Evolutionary conservation across 2,329 filamentous ascomycete species (phyloP), one percentile per base, ranked within the genome.

Genomic region (Xylariales sp.): DNA sequence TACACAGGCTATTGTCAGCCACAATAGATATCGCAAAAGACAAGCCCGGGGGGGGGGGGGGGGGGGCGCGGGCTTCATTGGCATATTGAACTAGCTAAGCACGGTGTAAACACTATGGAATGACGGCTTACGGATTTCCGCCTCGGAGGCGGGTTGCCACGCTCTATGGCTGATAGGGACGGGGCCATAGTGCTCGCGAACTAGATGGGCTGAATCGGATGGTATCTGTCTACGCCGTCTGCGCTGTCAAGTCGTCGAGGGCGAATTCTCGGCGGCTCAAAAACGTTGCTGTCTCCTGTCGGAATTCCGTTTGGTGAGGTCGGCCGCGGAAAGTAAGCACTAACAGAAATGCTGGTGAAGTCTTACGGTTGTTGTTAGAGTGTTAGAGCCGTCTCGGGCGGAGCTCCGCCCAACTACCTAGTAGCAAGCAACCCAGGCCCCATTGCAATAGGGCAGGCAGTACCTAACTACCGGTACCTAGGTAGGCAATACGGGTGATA

Each of bases 131-230:
- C 69, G 65, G 71, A 71, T 62, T 72, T 72, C 64, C 69, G 65
- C 65, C 71, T 63, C 16, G 71, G 71, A 7, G 69, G 69, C 36
- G 71, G 65, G 18, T 72, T 71, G 49, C 61, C 54, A 55, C 71
- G 71, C 48, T 72, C 71, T 46, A 70, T 45, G 1, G 67, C 39
- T 5, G 71, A 72, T 30, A 72, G 63, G 3, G 71, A 72, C 8
- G 57, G 62, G 3, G 64, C 23, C 61, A 65, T 67, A 12, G 34
- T 49, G 46, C 4, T 4, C 12, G 34, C 39, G 10, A 16, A 6
- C 39, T 52, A 28, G 23, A 62, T 52, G 45, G 1, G 23, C 32
- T n/a, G 28, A 48, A 28, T 54, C 7, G 36, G 43, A 7, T 49
- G 18, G 9, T 39, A n/a, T 62, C 30, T 49, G 34, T 45, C 41